These are phyloP conservation scores for Begonia peltatifolia DNA, from an alignment of 306 rosid species.

Conservation along the genomic window DNA sequence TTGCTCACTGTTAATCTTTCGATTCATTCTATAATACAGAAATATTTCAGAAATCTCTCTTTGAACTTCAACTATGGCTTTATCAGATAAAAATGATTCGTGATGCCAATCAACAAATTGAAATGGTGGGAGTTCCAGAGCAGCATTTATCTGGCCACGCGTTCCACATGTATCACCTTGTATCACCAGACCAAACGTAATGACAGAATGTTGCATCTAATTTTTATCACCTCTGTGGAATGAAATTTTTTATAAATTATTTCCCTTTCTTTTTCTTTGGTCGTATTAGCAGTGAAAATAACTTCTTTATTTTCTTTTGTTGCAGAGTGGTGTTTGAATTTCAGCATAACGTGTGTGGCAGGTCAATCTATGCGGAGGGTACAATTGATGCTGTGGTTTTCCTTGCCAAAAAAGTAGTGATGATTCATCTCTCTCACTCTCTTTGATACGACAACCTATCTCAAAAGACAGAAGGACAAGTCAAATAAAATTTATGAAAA, in stretches of 20 bases:
- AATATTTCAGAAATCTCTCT: constrained; percentile 1
- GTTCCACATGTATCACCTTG: constrained; percentile 76
- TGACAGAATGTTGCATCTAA: not conserved
- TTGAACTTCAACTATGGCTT: constrained; percentile 2
- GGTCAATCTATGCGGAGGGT: constrained; percentile 93
- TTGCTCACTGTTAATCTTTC: no score
- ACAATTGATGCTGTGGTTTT: constrained; percentile 74
- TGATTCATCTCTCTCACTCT: constrained; percentile 8
- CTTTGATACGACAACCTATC: no score
- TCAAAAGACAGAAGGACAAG: no score
- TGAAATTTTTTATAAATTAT: no score
- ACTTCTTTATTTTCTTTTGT: constrained; percentile 5
- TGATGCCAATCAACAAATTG: constrained; percentile 63
- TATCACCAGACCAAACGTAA: constrained; percentile 77
- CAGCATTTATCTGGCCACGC: constrained; percentile 82
- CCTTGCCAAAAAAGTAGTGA: constrained; percentile 70
- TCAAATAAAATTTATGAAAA: no score
- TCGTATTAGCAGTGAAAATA: not conserved
- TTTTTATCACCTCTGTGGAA: no score
- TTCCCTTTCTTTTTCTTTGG: no score
- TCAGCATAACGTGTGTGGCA: constrained; percentile 92
- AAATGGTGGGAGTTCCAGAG: constrained; percentile 89
- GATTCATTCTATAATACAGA: no score
- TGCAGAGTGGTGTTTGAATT: constrained; percentile 91
- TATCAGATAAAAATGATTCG: constrained; percentile 63